A percentile compares a stretch with the other conserved stretches of the same genome.
These are phyloP conservation scores for Chaetomium fimeti DNA, from an alignment of 495 filamentous ascomycete species.

Conservation along the genomic window DNA sequence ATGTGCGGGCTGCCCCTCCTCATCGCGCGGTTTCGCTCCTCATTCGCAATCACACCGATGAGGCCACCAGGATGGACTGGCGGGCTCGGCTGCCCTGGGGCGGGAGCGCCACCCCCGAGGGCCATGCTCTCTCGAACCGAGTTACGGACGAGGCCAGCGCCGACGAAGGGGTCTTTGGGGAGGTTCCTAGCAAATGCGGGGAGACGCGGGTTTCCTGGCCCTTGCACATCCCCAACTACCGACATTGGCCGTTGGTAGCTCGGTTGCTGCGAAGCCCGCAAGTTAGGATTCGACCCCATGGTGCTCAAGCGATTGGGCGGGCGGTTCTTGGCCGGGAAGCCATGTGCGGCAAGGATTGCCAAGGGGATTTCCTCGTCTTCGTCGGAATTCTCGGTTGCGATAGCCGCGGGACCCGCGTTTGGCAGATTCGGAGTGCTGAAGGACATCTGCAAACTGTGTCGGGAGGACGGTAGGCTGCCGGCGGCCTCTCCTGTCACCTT, in stretches of 20 bases:
- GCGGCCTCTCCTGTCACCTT: constrained; percentile 79
- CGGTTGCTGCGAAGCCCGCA: constrained; percentile 49
- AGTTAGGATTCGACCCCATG: constrained; percentile 63
- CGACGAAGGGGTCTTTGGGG: constrained; percentile 85
- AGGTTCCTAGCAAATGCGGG: constrained; percentile 86
- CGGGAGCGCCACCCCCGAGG: constrained; percentile 61
- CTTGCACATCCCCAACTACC: constrained; percentile 30
- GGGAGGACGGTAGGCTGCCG: constrained; percentile 39
- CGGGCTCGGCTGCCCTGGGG: constrained; percentile 29
- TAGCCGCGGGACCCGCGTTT: constrained; percentile 19
- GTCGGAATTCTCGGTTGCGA: constrained; percentile 56
- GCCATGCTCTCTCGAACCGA: constrained; percentile 74
- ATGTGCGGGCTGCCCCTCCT: constrained; percentile 74
- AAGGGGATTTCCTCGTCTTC: constrained; percentile 88
- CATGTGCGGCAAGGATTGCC: constrained; percentile 85
- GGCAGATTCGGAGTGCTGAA: constrained; percentile 57
- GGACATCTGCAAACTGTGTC: constrained; percentile 49
- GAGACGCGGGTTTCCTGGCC: constrained; percentile 35
- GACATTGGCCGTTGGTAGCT: constrained; percentile 40
- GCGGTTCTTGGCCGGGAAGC: constrained; percentile 81
- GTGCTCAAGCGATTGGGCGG: constrained; percentile 70
- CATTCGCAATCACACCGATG: constrained; percentile 84
- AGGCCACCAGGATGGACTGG: constrained; percentile 63
- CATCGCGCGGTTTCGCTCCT: constrained; percentile 75
- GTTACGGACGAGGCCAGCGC: constrained; percentile 73